Conservation (phyloP, 169 alveolate species). For the Neospora caninum region DNA sequence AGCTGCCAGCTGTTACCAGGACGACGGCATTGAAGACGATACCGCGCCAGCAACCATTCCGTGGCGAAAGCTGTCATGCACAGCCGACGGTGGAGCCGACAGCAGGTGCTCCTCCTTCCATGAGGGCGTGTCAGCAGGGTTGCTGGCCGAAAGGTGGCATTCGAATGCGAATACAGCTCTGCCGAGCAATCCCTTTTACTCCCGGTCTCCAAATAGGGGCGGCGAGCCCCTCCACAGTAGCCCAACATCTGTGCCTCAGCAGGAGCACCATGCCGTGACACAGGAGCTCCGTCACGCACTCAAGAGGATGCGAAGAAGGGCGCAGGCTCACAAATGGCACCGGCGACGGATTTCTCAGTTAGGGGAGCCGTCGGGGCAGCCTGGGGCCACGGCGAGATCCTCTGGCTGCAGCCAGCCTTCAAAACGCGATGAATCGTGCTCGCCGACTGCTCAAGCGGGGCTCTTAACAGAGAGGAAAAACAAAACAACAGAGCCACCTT, state of each 20-base stretch:
- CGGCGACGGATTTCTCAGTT: not conserved
- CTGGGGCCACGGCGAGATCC: not conserved
- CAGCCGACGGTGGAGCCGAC: not conserved
- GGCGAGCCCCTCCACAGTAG: not conserved
- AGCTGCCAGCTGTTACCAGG: not conserved
- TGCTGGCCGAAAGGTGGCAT: not conserved
- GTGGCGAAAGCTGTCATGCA: constrained; percentile 26
- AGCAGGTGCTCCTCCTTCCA: not conserved
- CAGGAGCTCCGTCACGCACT: not conserved
- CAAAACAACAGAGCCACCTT: no score
- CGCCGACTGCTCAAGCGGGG: no score
- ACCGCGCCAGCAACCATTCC: constrained; percentile 2
- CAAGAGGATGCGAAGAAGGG: not conserved
- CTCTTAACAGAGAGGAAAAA: no score
- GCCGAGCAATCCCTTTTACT: not conserved
- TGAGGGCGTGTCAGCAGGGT: not conserved
- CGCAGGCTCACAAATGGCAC: not conserved
- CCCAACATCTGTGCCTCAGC: not conserved
- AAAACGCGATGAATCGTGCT: no score
- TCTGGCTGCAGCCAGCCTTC: no score
- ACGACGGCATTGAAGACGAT: not conserved
- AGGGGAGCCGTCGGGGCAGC: not conserved
- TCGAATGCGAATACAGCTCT: not conserved
- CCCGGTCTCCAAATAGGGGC: not conserved
- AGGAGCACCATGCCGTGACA: not conserved